A percentile compares a stretch with the other conserved stretches of the same genome.
phyloP scores from a whole-genome alignment of 805 yeast species.

The Metschnikowia reukaufii region DNA sequence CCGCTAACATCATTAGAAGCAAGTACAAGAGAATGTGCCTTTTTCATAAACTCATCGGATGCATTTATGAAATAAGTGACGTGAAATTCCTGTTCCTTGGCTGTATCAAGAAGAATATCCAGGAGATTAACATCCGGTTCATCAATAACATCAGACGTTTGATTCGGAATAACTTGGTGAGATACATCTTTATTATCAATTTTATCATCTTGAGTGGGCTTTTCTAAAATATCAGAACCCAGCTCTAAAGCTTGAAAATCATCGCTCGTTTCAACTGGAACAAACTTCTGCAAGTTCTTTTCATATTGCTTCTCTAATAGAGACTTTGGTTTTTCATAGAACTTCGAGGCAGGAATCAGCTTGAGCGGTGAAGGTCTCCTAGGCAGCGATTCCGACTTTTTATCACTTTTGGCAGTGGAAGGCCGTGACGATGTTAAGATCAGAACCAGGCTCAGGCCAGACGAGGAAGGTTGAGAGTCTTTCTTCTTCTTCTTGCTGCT shows the following conservation, averaged over 20 bases:
- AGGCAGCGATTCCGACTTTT: neutral
- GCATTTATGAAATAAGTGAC: conserved; percentile 12
- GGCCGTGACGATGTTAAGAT: conserved; percentile 15
- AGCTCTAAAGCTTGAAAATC: conserved; percentile 17
- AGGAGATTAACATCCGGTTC: neutral
- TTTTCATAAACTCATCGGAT: conserved; percentile 13
- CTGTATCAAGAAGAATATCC: conserved; percentile 1
- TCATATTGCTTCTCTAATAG: conserved; percentile 20
- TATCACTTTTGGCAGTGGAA: neutral
- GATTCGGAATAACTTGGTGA: no score
- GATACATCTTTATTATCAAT: neutral
- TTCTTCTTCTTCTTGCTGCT: conserved; percentile 1
- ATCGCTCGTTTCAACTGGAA: conserved; percentile 12
- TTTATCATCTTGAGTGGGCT: neutral
- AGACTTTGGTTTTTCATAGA: conserved; percentile 18
- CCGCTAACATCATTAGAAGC: conserved; percentile 15
- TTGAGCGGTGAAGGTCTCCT: neutral
- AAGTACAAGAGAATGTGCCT: conserved; percentile 18
- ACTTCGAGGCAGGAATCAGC: conserved; percentile 8
- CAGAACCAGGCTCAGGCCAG: conserved; percentile 17
- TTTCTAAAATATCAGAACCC: conserved; percentile 5
- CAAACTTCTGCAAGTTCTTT: conserved; percentile 12
- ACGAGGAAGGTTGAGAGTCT: neutral
- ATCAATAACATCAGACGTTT: neutral
- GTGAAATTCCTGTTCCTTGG: conserved; percentile 7